A percentile compares a stretch with the other conserved stretches of the same genome.
Evolutionary conservation across 495 filamentous ascomycete genomes (phyloP).

Genomic region (Penicillium cinerascens): DNA sequence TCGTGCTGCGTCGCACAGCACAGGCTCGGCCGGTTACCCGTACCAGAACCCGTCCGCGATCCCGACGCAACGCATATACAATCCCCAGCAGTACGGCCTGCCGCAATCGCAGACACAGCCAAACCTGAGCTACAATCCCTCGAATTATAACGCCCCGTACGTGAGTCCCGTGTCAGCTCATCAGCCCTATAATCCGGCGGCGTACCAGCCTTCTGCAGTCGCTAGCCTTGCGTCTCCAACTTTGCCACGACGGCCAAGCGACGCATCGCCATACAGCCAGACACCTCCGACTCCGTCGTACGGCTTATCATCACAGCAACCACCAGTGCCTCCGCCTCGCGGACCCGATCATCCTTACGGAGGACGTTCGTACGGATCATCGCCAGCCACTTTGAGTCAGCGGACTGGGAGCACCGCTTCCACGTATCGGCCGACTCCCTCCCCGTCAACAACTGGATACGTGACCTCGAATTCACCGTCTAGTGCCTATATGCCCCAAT

Average conservation of each 20-base stretch:
- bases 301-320: conserved; percentile 30
- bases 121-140: conserved; percentile 35
- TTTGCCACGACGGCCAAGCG: conserved; percentile 31
- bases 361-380: conserved; percentile 30
- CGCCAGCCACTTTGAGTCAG: conserved; percentile 10
- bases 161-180: conserved; percentile 33
- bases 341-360: conserved; percentile 48
- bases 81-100: conserved; percentile 75
- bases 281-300: conserved; percentile 36
- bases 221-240: conserved; percentile 25
- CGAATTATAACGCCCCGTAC: conserved; percentile 42
- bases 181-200: conserved; percentile 72
- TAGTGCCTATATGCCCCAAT: conserved; percentile 15
- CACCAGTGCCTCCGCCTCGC: conserved; percentile 45
- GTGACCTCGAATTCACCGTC: conserved; percentile 25
- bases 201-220: conserved; percentile 48
- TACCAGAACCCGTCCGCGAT: conserved; percentile 53
- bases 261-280: conserved; percentile 30
- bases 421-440: conserved; percentile 24
- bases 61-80: conserved; percentile 62
- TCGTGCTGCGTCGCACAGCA: conserved; percentile 39
- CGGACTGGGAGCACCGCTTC: conserved; percentile 6
- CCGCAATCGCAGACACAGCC: conserved; percentile 55
- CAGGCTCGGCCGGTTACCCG: conserved; percentile 55
- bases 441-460: conserved; percentile 20